A percentile compares a stretch with the other conserved stretches of the same genome.
These are phyloP conservation scores for Leishmania arabica DNA, from an alignment of 208 protist species.

Conservation along the genomic window DNA sequence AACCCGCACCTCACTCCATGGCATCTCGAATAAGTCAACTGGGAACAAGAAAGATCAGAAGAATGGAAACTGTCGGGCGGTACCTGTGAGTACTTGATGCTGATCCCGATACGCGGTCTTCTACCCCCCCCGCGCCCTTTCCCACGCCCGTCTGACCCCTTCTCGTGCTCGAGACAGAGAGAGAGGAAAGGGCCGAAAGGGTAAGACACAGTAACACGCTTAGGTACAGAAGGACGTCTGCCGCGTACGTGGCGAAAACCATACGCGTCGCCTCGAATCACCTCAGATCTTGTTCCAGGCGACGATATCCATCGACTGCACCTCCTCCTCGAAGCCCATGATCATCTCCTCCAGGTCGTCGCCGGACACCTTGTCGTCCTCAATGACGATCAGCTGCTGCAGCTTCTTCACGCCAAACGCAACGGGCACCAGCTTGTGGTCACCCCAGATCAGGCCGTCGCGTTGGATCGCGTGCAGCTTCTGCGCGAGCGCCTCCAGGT, in stretches of 20 bases:
- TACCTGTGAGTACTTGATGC: not conserved
- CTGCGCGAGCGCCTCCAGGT: conserved; percentile 86
- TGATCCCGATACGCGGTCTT: not conserved
- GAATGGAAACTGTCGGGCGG: not conserved
- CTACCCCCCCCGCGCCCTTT: accelerated
- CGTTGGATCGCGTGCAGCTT: conserved; percentile 86
- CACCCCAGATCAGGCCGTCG: conserved; percentile 93
- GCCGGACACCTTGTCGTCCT: conserved; percentile 94
- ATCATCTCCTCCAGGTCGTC: conserved; percentile 95
- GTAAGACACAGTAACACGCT: not conserved
- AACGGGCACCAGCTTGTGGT: conserved; percentile 89
- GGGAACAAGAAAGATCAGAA: not conserved
- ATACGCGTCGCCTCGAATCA: not conserved
- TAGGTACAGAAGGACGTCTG: not conserved
- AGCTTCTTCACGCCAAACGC: conserved; percentile 97
- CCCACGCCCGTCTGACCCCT: not conserved
- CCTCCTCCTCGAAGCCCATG: conserved; percentile 92
- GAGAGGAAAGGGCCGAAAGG: not conserved
- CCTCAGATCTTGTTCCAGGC: conserved; percentile 97
- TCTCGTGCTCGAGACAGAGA: not conserved
- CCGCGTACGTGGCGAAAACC: not conserved
- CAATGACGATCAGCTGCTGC: conserved; percentile 92
- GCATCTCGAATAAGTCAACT: not conserved
- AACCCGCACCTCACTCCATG: not conserved
- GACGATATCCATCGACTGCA: conserved; percentile 95